phyloP scores from a whole-genome alignment of 1,139 yeast species.

The Yamadazyma aaseri region DNA sequence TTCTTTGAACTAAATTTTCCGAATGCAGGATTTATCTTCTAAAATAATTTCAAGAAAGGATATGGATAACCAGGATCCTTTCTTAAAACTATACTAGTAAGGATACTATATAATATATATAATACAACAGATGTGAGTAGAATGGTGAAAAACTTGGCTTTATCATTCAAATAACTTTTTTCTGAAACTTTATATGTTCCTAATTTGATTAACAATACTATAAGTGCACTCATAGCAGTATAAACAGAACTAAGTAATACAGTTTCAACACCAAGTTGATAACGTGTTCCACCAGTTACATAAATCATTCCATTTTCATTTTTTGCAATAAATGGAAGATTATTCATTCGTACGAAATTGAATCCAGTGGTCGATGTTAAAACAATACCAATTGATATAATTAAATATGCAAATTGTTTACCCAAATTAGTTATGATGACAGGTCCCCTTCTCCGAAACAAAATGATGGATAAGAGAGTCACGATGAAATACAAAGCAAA shows the following conservation, averaged over 20 bases:
- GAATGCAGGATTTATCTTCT: no score
- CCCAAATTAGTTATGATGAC: constrained; percentile 29
- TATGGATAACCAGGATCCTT: constrained; percentile 46
- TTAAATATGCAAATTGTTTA: constrained; percentile 32
- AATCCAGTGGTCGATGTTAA: constrained; percentile 57
- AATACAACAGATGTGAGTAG: constrained; percentile 19
- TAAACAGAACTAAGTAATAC: constrained; percentile 51
- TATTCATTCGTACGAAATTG: constrained; percentile 58
- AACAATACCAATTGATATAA: constrained; percentile 40
- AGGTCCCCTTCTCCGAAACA: constrained; percentile 52
- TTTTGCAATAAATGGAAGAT: constrained; percentile 61
- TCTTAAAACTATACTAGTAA: constrained; percentile 40
- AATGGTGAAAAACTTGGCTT: constrained; percentile 18
- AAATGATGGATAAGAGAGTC: constrained; percentile 45
- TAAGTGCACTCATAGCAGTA: constrained; percentile 35
- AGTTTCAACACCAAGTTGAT: constrained; percentile 71
- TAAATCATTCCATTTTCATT: constrained; percentile 46
- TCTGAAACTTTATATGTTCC: constrained; percentile 30
- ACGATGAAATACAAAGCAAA: constrained; percentile 47
- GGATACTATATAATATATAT: constrained; percentile 34
- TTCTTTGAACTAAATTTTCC: no score
- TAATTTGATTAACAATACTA: constrained; percentile 38
- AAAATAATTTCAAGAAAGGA: constrained; percentile 32
- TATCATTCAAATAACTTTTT: constrained; percentile 19
- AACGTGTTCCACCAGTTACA: constrained; percentile 61